These are phyloP conservation scores for Logfia minima DNA, from an alignment of 129 eudicot species.

Conservation along the genomic window DNA sequence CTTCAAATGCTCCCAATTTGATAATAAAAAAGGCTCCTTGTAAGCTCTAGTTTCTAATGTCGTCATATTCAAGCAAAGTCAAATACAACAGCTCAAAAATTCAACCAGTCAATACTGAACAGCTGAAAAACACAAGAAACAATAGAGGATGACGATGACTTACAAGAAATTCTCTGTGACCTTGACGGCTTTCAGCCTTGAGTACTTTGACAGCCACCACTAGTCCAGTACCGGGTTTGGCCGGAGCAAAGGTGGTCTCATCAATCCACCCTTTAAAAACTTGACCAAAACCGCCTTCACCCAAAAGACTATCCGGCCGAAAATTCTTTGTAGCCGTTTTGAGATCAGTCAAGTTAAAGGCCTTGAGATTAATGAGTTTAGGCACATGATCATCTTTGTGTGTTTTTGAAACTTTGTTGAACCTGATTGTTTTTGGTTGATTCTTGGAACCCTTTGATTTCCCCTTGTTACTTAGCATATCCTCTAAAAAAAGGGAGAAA, in stretches of 20 bases:
- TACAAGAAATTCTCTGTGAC: constrained; percentile 82
- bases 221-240: constrained; percentile 64
- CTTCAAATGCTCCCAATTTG: neutral
- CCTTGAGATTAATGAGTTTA: constrained; percentile 43
- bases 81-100: neutral
- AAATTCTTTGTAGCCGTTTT: constrained; percentile 58
- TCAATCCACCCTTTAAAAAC: constrained; percentile 77
- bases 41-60: neutral
- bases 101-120: neutral
- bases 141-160: constrained; percentile 12
- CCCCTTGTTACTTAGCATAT: constrained; percentile 28
- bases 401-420: constrained; percentile 36
- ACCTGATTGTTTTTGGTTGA: constrained; percentile 37
- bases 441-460: constrained; percentile 28
- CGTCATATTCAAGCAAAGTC: neutral
- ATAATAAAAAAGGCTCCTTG: neutral
- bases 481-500: constrained; percentile 28
- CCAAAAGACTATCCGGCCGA: constrained; percentile 62
- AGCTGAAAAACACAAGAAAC: neutral
- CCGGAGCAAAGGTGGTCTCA: constrained; percentile 54
- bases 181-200: constrained; percentile 61
- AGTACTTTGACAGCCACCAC: constrained; percentile 68
- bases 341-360: constrained; percentile 58
- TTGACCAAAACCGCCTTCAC: constrained; percentile 69
- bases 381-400: constrained; percentile 29